phyloP scores from a whole-genome alignment of 345 rosid species.

The Dovyalis caffra region DNA sequence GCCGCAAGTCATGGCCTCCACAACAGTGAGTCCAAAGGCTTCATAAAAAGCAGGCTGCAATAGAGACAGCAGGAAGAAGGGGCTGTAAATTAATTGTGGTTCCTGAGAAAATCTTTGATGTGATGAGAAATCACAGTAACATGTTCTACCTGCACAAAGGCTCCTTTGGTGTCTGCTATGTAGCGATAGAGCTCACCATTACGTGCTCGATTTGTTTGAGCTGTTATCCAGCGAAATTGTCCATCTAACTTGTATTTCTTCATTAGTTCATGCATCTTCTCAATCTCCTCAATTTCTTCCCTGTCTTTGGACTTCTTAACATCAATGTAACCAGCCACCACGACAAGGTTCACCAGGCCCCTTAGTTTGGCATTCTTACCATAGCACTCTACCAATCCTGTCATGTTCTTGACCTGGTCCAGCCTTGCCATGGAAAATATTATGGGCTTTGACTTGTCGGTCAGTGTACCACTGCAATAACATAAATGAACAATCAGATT shows the following conservation, averaged over 20 bases:
- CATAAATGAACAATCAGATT: constrained; percentile 7
- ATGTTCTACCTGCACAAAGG: constrained; percentile 76
- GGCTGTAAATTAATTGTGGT: neutral
- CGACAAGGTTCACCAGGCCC: constrained; percentile 83
- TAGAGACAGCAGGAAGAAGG: neutral
- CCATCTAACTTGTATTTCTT: constrained; percentile 67
- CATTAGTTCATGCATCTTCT: constrained; percentile 77
- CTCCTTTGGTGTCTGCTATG: constrained; percentile 81
- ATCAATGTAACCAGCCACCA: constrained; percentile 83
- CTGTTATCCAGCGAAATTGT: constrained; percentile 83
- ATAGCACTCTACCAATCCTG: constrained; percentile 88
- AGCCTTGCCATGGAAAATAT: constrained; percentile 98
- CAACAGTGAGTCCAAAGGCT: constrained; percentile 96
- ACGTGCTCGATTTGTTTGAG: constrained; percentile 93
- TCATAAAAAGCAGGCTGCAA: constrained; percentile 96
- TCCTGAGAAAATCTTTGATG: neutral
- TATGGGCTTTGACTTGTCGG: constrained; percentile 74
- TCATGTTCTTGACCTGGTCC: constrained; percentile 84
- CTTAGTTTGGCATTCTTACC: constrained; percentile 66
- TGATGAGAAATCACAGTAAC: neutral
- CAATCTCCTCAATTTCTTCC: constrained; percentile 93
- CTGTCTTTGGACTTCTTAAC: constrained; percentile 80
- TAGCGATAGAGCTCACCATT: constrained; percentile 96
- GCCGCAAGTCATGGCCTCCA: constrained; percentile 97
- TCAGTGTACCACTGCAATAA: constrained; percentile 67